Evolutionary conservation across 1,284 basidiomycete genomes (phyloP), one percentile per base, ranked within the genome.

Genomic region (Ceratorhiza oryzae-sativae): DNA sequence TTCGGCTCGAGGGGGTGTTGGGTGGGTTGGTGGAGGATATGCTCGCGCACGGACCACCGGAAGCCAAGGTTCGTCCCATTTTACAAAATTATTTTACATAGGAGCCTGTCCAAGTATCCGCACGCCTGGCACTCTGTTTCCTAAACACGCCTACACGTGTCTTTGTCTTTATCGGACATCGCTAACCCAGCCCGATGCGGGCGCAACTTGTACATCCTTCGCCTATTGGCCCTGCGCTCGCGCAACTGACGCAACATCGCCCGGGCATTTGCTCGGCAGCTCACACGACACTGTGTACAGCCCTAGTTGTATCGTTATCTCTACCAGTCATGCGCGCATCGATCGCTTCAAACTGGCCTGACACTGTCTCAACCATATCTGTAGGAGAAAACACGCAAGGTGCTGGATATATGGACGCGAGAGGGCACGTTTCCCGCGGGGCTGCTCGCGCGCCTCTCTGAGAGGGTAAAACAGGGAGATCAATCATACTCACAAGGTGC

Each of bases 351-450:
- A 36, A 36, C 42, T 18, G 42, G 18, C 56, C 56, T 59, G 56
- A 59, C 56, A 56, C 13, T 39, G 13, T 39, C 49, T 25, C 39
- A 20, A 36, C 5, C 23, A 32, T 36, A 36, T 71, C 77, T 34
- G 80, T 84, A 97, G 95, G 95, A 97, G 84, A 97, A 97, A 83
- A 87, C 92, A 62, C 90, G 91, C 84, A 97, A 97, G 83, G 89
- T 97, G 78, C 86, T 95, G 81, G 95, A 97, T 81, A 97, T 97
- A 77, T 97, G 95, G 95, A 86, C 86, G 78, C 95, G 94, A 81
- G 87, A 88, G 74, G 87, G 84, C 81, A 95, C 95, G 58, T 97
- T 97, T 82, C 89, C 93, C 72, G 79, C 88, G 76, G 79, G 84
- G 76, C 86, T 91, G 76, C 82, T 94, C 77, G 82, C 86, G 74